Evolutionary conservation across 768 basidiomycete species (phyloP).

Genomic region (Ramaria rubella): DNA sequence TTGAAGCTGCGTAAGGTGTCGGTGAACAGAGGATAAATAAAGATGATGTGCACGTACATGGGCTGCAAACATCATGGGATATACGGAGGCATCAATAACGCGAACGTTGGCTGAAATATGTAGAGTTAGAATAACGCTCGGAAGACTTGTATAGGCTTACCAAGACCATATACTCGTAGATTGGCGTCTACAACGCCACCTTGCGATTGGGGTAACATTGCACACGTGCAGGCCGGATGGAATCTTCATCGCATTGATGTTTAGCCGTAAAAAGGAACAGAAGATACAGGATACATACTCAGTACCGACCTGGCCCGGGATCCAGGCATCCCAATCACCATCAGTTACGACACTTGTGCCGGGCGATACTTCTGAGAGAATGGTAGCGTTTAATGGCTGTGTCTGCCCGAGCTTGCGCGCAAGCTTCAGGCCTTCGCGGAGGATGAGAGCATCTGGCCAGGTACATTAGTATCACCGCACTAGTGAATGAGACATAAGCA

Average conservation of each 20-base stretch:
- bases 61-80: conserved; percentile 47
- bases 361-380: conserved; percentile 44
- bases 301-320: conserved; percentile 37
- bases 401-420: conserved; percentile 49
- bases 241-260: conserved; percentile 23
- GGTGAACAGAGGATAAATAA: conserved; percentile 16
- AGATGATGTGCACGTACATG: conserved; percentile 33
- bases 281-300: conserved; percentile 27
- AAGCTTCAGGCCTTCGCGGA: conserved; percentile 57
- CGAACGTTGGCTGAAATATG: conserved; percentile 41
- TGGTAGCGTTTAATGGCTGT: conserved; percentile 39
- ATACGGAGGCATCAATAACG: conserved; percentile 52
- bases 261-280: neutral
- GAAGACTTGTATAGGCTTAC: conserved; percentile 18
- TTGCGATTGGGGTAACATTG: conserved; percentile 47
- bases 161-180: conserved; percentile 49
- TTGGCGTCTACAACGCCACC: conserved; percentile 56
- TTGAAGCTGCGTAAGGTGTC: conserved; percentile 20
- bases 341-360: conserved; percentile 47
- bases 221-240: conserved; percentile 53
- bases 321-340: conserved; percentile 48
- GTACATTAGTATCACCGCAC: neutral
- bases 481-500: neutral
- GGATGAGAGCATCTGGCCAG: conserved; percentile 34
- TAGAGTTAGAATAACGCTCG: neutral